Conservation (phyloP, 257 asterid species). For the Coffea canephora region DNA sequence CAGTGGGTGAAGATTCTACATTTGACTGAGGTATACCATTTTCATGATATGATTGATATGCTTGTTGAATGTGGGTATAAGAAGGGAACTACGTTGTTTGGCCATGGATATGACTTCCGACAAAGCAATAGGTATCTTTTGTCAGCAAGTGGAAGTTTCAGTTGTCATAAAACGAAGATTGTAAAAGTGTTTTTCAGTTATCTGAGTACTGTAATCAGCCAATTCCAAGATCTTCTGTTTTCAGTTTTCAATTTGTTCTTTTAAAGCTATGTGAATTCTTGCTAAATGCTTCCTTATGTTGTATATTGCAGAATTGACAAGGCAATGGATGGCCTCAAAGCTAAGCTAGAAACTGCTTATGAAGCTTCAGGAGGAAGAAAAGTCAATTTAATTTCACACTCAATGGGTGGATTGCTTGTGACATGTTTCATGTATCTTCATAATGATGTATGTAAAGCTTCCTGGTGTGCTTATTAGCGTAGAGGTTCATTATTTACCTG, state of each 20-base stretch:
- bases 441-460: constrained; percentile 44
- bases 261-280: background rate
- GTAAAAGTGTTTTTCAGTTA: background rate
- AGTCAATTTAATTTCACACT: constrained; percentile 80
- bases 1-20: constrained; percentile 75
- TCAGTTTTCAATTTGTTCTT: constrained; percentile 7
- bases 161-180: background rate
- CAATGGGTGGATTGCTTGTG: constrained; percentile 90
- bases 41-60: constrained; percentile 94
- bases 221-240: background rate
- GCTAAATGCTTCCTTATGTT: background rate
- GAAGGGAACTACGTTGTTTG: constrained; percentile 88
- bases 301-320: constrained; percentile 64
- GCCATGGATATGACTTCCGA: constrained; percentile 94
- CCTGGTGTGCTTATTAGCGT: constrained; percentile 14
- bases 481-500: constrained; percentile 9
- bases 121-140: constrained; percentile 80
- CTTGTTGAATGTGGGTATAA: constrained; percentile 90
- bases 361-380: constrained; percentile 93
- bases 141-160: constrained; percentile 22
- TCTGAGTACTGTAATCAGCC: background rate
- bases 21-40: constrained; percentile 67
- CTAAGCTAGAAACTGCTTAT: constrained; percentile 69
- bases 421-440: constrained; percentile 64
- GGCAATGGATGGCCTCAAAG: constrained; percentile 64